Conservation (phyloP, 768 basidiomycete species). For the Termitomyces sp. region DNA sequence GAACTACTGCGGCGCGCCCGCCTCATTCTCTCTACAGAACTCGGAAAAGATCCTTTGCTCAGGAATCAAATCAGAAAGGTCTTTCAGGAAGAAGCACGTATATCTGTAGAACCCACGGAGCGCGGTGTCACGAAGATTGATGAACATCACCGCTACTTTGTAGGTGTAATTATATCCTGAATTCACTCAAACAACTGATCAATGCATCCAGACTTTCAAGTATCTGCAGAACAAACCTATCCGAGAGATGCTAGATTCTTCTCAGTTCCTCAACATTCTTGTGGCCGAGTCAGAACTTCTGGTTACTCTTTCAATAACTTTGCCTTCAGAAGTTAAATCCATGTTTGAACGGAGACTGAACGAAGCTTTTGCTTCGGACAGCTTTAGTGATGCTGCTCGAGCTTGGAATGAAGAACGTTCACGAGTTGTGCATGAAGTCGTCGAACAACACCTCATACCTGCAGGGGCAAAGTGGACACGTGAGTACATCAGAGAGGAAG, state of each 20-base stretch:
- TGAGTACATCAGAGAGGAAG: slow-evolving; percentile 85
- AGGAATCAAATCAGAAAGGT: slow-evolving; percentile 69
- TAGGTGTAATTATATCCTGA: slow-evolving; percentile 26
- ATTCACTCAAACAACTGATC: not conserved
- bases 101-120: slow-evolving; percentile 85
- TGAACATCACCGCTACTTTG: slow-evolving; percentile 67
- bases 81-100: slow-evolving; percentile 68
- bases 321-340: slow-evolving; percentile 59
- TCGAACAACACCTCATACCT: slow-evolving; percentile 81
- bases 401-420: slow-evolving; percentile 89
- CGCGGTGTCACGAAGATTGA: slow-evolving; percentile 75
- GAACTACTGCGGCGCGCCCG: slow-evolving; percentile 71
- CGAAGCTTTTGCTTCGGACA: slow-evolving; percentile 80
- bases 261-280: slow-evolving; percentile 89
- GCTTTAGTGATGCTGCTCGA: slow-evolving; percentile 77
- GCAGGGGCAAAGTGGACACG: slow-evolving; percentile 83
- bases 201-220: slow-evolving; percentile 76
- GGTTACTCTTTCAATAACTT: slow-evolving; percentile 66
- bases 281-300: slow-evolving; percentile 87
- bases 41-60: slow-evolving; percentile 89
- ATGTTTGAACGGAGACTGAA: slow-evolving; percentile 70
- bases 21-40: slow-evolving; percentile 82
- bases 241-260: slow-evolving; percentile 55
- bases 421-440: slow-evolving; percentile 69
- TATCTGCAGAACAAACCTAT: slow-evolving; percentile 82